A percentile compares a stretch with the other conserved stretches of the same genome.
These are phyloP conservation scores for Casuarina equisetifolia DNA, from an alignment of 306 rosid species.

Conservation along the genomic window DNA sequence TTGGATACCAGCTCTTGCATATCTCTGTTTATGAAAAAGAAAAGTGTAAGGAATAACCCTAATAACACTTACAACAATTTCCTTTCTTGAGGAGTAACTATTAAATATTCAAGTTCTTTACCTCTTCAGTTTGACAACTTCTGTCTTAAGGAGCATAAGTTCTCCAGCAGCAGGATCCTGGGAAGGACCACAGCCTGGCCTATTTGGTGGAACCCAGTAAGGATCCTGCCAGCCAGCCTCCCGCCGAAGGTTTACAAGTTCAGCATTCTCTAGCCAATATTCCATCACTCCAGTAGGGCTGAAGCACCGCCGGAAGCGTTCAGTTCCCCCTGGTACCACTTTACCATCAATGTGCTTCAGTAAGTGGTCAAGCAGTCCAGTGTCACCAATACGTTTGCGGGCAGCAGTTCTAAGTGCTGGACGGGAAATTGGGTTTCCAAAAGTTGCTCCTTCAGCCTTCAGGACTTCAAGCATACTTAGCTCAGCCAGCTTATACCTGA, in stretches of 20 bases:
- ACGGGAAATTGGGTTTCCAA: conserved; percentile 64
- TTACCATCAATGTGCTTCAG: conserved; percentile 79
- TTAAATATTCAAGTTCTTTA: conserved; percentile 31
- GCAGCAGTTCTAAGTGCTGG: conserved; percentile 61
- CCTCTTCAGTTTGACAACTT: conserved; percentile 73
- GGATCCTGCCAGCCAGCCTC: conserved; percentile 79
- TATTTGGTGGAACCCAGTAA: conserved; percentile 64
- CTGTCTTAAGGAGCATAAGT: conserved; percentile 60
- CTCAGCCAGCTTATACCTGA: conserved; percentile 74
- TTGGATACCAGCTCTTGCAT: conserved; percentile 57
- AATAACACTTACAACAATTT: conserved; percentile 17
- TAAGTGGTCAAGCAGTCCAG: conserved; percentile 86
- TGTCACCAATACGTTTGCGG: conserved; percentile 77
- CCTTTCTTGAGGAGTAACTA: conserved; percentile 18
- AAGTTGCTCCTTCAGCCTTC: conserved; percentile 72
- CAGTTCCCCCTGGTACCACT: conserved; percentile 70
- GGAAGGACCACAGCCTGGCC: conserved; percentile 29
- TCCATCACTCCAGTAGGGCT: conserved; percentile 76
- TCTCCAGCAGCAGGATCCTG: conserved; percentile 53
- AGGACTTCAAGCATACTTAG: conserved; percentile 60
- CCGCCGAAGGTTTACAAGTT: conserved; percentile 52
- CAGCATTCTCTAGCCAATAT: conserved; percentile 91
- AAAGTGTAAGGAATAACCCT: conserved; percentile 16
- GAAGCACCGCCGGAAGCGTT: conserved; percentile 78
- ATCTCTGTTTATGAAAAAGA: conserved; percentile 55